A percentile compares a stretch with the other conserved stretches of the same genome.
phyloP scores from a whole-genome alignment of 1,284 basidiomycete genomes.

The Pseudozyma tsukubaensis region DNA sequence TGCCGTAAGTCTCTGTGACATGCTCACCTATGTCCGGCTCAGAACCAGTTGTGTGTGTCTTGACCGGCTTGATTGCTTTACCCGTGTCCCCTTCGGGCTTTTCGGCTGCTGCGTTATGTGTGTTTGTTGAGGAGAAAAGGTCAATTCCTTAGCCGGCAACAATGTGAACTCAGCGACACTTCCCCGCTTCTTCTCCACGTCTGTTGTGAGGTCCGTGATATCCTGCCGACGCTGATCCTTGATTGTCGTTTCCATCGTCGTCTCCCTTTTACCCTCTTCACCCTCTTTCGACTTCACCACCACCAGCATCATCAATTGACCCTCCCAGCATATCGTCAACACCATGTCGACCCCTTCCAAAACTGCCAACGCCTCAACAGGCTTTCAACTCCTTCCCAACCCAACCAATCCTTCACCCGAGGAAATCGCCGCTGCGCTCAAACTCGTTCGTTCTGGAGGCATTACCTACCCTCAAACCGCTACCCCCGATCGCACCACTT shows the following conservation, averaged over 20 bases:
- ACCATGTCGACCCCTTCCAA: slow-evolving; percentile 28
- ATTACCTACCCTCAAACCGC: slow-evolving; percentile 24
- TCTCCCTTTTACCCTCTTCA: not conserved
- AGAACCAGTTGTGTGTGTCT: too few relatives aligned
- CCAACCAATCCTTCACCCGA: slow-evolving; percentile 18
- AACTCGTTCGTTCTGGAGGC: slow-evolving; percentile 25
- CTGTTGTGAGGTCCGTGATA: not conserved
- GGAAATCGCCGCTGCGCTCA: slow-evolving; percentile 24
- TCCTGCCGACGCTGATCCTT: not conserved
- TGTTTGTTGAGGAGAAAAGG: too few relatives aligned
- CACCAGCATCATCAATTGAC: not conserved
- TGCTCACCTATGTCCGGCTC: too few relatives aligned
- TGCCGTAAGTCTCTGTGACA: too few relatives aligned
- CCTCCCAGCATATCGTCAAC: not conserved
- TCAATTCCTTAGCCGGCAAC: too few relatives aligned
- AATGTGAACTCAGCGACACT: too few relatives aligned
- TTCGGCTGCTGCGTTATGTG: too few relatives aligned
- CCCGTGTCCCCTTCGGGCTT: too few relatives aligned
- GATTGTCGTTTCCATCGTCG: not conserved
- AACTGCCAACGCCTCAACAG: slow-evolving; percentile 19
- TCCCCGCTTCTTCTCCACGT: not conserved
- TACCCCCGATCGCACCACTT: slow-evolving; percentile 19
- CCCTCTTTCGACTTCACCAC: not conserved
- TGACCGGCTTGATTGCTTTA: too few relatives aligned
- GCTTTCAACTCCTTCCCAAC: slow-evolving; percentile 31